A percentile compares a stretch with the other conserved stretches of the same genome.
Conservation (phyloP, 768 basidiomycete species). For the Candolleomyces aberdarensis region DNA sequence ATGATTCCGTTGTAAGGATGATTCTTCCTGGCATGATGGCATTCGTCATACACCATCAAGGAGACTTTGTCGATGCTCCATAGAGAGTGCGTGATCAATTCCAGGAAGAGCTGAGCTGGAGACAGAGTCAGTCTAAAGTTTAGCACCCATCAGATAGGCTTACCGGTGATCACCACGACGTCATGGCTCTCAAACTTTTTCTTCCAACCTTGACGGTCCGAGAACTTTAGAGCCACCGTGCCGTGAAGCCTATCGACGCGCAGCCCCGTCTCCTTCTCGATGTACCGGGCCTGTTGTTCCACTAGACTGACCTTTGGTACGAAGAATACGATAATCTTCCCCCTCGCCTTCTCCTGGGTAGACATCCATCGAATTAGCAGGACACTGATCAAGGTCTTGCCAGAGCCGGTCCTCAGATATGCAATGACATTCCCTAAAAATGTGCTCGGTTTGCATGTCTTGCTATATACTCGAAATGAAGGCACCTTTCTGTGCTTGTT, state of each 20-base stretch:
- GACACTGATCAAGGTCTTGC: slow-evolving; percentile 75
- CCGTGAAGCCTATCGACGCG: slow-evolving; percentile 71
- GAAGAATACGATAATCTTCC: slow-evolving; percentile 73
- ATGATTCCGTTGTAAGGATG: slow-evolving; percentile 80
- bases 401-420: slow-evolving; percentile 73
- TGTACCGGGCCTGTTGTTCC: slow-evolving; percentile 73
- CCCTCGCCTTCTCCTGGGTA: slow-evolving; percentile 41
- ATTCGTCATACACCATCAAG: slow-evolving; percentile 79
- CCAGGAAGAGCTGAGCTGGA: slow-evolving; percentile 78
- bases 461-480: neutral
- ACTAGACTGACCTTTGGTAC: slow-evolving; percentile 86
- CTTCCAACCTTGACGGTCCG: slow-evolving; percentile 64
- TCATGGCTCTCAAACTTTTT: slow-evolving; percentile 60
- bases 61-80: slow-evolving; percentile 70
- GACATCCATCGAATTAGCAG: slow-evolving; percentile 77
- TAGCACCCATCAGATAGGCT: neutral
- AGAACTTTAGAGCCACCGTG: slow-evolving; percentile 65
- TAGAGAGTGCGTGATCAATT: slow-evolving; percentile 76
- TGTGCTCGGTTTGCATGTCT: neutral
- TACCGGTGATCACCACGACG: slow-evolving; percentile 86
- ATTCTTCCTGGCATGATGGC: slow-evolving; percentile 73
- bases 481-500: slow-evolving; percentile 51
- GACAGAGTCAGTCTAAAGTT: neutral
- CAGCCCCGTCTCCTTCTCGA: slow-evolving; percentile 60
- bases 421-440: slow-evolving; percentile 62